These are phyloP conservation scores for Gleditsia sinensis DNA, from an alignment of 306 rosid genomes.

Conservation along the genomic window DNA sequence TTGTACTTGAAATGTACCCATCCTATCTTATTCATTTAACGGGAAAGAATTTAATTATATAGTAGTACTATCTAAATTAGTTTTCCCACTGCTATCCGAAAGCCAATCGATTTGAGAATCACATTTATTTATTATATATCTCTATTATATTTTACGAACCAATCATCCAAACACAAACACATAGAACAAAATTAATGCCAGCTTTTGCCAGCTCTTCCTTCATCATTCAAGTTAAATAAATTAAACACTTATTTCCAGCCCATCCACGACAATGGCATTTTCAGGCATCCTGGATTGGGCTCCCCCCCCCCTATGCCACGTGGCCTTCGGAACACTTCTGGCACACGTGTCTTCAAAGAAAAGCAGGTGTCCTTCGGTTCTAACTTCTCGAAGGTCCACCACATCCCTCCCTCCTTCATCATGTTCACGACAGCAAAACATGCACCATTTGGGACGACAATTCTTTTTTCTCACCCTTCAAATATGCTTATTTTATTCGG, in stretches of 20 bases:
- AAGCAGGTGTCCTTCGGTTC: background rate
- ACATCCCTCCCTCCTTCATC: background rate
- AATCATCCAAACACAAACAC: background rate
- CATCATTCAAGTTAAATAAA: background rate
- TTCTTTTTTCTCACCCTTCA: background rate
- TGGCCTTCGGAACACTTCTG: background rate
- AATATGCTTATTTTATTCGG: background rate
- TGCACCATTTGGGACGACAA: slow-evolving; percentile 12
- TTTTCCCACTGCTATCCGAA: background rate
- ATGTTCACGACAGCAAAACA: slow-evolving; percentile 26
- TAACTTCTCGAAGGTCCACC: background rate
- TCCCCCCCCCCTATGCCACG: background rate
- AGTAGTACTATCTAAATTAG: background rate
- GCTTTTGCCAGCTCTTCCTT: slow-evolving; percentile 27
- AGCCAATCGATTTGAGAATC: background rate
- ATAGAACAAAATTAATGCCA: slow-evolving; percentile 24
- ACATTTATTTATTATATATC: too few species aligned
- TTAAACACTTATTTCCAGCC: background rate
- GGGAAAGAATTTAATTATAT: too few species aligned
- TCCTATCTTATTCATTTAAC: too few species aligned
- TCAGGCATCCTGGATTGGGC: background rate
- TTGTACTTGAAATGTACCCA: too few species aligned
- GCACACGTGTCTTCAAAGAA: slow-evolving; percentile 1
- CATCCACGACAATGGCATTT: background rate
- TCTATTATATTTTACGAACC: too few species aligned